Conservation (phyloP, 2,329 filamentous ascomycete species). For the Lasiodiplodia gonubiensis region DNA sequence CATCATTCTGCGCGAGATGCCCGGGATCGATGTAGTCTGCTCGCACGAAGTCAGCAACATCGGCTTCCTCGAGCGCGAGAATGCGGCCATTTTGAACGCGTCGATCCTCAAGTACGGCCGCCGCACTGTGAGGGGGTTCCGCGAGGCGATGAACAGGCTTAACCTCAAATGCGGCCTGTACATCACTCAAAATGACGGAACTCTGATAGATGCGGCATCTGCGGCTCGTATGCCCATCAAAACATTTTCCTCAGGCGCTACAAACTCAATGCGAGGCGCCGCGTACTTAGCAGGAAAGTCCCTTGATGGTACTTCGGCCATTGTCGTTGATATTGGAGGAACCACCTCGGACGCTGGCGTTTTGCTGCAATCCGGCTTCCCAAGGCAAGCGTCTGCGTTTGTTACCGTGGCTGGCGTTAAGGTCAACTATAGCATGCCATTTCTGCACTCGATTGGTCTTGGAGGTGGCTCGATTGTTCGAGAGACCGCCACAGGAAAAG, state of each 20-base stretch:
- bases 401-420: conserved; percentile 67
- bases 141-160: conserved; percentile 53
- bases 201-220: conserved; percentile 53
- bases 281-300: conserved; percentile 46
- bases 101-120: conserved; percentile 55
- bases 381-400: conserved; percentile 66
- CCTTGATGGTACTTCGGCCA: conserved; percentile 3
- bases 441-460: conserved; percentile 55
- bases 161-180: conserved; percentile 56
- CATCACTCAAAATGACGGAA: conserved; percentile 61
- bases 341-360: conserved; percentile 70
- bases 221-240: conserved; percentile 57
- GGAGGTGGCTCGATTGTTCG: conserved; percentile 64
- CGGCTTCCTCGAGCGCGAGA: conserved; percentile 58
- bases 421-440: conserved; percentile 54
- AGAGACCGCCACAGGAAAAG: conserved; percentile 39
- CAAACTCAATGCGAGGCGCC: conserved; percentile 60
- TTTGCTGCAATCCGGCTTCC: conserved; percentile 66
- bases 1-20: conserved; percentile 56
- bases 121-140: conserved; percentile 53
- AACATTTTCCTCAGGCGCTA: conserved; percentile 59
- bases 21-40: conserved; percentile 57
- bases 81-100: conserved; percentile 58
- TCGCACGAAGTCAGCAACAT: conserved; percentile 59
- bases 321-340: conserved; percentile 69